Base-by-base conservation (phyloP, 306 rosid genomes). In the Dalbergia oliveri region DNA sequence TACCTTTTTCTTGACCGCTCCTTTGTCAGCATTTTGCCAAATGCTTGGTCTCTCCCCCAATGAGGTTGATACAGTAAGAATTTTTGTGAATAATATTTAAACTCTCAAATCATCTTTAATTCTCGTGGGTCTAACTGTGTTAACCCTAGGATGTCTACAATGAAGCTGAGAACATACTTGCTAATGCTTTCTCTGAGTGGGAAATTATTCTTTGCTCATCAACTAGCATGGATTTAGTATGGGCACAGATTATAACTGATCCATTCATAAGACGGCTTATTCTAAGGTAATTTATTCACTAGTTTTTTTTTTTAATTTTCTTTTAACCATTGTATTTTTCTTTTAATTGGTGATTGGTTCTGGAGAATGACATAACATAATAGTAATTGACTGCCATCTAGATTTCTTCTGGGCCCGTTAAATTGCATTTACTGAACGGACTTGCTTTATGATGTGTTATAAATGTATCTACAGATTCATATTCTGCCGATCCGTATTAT, bases 1-100 rank as follows among this genome's bases (percentile, higher is more conserved):
- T 78, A 96, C 99, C 47, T 87, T 90, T 84, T 96, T 96, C 93
- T 87, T 96, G 91, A 96, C 94, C 81, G 89, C 94, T 81, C 98
- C 99, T 51, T 80, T 93, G 66, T 84, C 97, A 53, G 98, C 99
- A 75, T 93, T 93, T 89, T 88, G 94, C 80, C 92, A 96, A 85
- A 89, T 96, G 90, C 81, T 96, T 84, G 97, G 93, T 75, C 80
- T 90, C 69, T 43, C 79, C 63, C 79, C 88, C 64, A 75, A 60
- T 19, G 90, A 87, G 72, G 57, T 75, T 43, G 92, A 90, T 64
- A 72, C 81, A 4, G 99, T 96, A 86, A 91, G 98, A 86, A 66
- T 70, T 61, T 54, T 54, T 59, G 56, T 4, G 72, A 70, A 39
- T 47, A 15, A 39, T 37, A 11, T 12, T n/a, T 45, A 39, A 44